These are phyloP conservation scores for Phialophora verrucosa DNA, from an alignment of 2,329 filamentous ascomycete species.

Conservation along the genomic window DNA sequence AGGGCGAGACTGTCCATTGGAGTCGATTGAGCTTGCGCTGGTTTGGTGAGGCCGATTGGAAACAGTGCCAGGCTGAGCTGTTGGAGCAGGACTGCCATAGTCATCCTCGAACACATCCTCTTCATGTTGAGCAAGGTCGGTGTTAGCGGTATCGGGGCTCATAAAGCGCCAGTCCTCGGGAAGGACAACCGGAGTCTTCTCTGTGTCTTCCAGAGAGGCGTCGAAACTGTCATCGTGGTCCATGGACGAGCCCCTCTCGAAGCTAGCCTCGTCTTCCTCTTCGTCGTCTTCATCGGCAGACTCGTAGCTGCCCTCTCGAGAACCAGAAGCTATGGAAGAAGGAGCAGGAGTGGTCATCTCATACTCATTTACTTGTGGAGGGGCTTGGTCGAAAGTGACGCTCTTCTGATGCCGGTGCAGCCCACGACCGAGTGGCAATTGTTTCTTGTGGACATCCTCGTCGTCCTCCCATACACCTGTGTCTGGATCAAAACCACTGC, in stretches of 20 bases:
- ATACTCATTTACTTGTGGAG: conserved; percentile 95
- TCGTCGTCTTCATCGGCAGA: conserved; percentile 72
- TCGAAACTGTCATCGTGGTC: conserved; percentile 89
- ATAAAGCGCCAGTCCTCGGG: conserved; percentile 92
- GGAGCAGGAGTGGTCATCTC: conserved; percentile 96
- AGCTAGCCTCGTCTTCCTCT: conserved; percentile 72
- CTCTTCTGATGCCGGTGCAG: conserved; percentile 90
- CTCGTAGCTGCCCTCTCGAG: conserved; percentile 91
- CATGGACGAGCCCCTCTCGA: conserved; percentile 62
- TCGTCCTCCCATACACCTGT: conserved; percentile 71
- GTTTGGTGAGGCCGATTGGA: conserved; percentile 62
- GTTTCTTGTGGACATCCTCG: conserved; percentile 64
- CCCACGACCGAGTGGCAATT: conserved; percentile 68
- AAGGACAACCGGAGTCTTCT: conserved; percentile 96
- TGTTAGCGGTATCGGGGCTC: conserved; percentile 68
- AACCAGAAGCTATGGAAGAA: conserved; percentile 88
- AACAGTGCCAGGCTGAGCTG: conserved; percentile 54
- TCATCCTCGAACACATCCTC: conserved; percentile 71
- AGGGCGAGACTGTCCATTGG: conserved; percentile 80
- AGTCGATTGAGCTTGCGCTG: conserved; percentile 74
- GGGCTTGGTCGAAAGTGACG: conserved; percentile 93
- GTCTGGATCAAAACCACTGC: conserved; percentile 67
- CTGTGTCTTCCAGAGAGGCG: conserved; percentile 90
- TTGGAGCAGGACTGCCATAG: conserved; percentile 70
- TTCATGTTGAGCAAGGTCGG: conserved; percentile 58